These are phyloP conservation scores for Ostreobium quekettii DNA, from an alignment of 139 green algal genomes.

Conservation along the genomic window DNA sequence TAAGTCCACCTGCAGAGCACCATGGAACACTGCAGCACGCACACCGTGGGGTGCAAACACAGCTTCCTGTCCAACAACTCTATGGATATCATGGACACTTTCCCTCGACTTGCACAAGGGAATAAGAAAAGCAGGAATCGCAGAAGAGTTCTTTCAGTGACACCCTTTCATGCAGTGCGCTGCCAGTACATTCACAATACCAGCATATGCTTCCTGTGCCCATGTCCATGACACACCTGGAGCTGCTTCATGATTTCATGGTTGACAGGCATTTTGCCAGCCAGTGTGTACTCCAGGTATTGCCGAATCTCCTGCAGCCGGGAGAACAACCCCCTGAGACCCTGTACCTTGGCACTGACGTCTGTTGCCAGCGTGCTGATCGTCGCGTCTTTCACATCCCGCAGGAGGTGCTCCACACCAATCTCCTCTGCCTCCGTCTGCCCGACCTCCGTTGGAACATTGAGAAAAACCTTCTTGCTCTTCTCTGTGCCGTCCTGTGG, in stretches of 20 bases:
- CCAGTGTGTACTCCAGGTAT: constrained; percentile 82
- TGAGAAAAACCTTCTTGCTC: constrained; percentile 82
- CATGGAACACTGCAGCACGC: no score
- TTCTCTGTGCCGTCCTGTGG: constrained; percentile 87
- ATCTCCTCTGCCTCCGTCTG: constrained; percentile 98
- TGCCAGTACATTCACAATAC: no score
- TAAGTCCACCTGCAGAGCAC: no score
- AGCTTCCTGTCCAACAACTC: no score
- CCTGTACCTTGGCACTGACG: constrained; percentile 50
- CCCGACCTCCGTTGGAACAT: constrained; percentile 88
- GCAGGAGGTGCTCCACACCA: constrained; percentile 96
- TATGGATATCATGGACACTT: no score
- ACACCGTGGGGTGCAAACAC: no score
- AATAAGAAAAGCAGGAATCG: no score
- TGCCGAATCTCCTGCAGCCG: constrained; percentile 64
- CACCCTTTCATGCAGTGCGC: no score
- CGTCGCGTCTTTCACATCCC: constrained; percentile 66
- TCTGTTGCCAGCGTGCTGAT: constrained; percentile 80
- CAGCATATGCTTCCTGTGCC: no score
- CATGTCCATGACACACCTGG: no score
- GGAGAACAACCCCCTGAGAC: constrained; percentile 37
- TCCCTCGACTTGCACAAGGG: no score
- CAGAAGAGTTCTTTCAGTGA: no score
- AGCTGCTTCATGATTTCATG: constrained; percentile 94
- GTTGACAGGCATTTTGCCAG: constrained; percentile 82